phyloP scores from a whole-genome alignment of 2,329 filamentous ascomycete genomes.

The Exserohilum rostratum region DNA sequence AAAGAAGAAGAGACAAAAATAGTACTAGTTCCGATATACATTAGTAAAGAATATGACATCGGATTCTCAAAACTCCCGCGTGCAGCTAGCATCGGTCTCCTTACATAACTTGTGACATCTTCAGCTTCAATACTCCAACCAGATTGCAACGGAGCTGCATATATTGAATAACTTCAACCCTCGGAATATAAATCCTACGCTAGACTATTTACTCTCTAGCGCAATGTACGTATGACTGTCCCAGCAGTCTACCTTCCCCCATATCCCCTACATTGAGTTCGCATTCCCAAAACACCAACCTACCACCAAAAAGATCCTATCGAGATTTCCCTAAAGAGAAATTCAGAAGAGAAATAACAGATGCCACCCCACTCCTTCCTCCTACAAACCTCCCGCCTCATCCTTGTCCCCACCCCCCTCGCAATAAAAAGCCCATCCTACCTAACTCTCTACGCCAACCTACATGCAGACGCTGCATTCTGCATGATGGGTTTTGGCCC shows the following conservation, averaged over 20 bases:
- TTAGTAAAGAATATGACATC: too few relatives aligned
- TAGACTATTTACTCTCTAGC: background rate
- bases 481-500: slow-evolving; percentile 3
- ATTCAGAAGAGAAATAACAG: background rate
- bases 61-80: too few relatives aligned
- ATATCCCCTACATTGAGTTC: background rate
- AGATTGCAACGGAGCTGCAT: background rate
- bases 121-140: background rate
- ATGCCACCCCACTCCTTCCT: background rate
- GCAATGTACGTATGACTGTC: slow-evolving; percentile 1
- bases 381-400: background rate
- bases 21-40: too few relatives aligned
- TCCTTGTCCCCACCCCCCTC: slow-evolving; percentile 3
- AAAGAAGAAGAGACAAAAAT: too few relatives aligned
- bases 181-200: background rate
- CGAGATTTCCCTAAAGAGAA: background rate
- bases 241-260: background rate
- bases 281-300: too few relatives aligned
- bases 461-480: background rate
- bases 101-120: too few relatives aligned
- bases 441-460: slow-evolving; percentile 1
- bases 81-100: too few relatives aligned
- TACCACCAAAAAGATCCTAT: too few relatives aligned
- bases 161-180: background rate
- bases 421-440: background rate